Conservation (phyloP, 2,329 filamentous ascomycete genomes). For the Conoideocrella luteorostrata region DNA sequence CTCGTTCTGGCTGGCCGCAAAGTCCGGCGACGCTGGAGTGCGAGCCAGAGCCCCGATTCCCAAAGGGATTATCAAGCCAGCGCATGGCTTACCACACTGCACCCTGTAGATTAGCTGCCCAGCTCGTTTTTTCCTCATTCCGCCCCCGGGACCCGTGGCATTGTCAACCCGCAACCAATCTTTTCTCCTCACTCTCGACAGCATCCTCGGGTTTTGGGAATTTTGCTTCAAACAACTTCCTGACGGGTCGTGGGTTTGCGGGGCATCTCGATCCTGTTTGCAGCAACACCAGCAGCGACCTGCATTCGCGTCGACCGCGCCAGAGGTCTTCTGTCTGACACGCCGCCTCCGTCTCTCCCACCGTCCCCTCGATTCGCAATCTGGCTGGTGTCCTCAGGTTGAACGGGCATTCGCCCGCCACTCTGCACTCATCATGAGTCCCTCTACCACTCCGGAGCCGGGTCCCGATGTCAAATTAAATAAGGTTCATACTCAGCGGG, state of each 20-base stretch:
- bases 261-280: not conserved
- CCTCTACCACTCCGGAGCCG: slow-evolving; percentile 21
- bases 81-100: too few relatives aligned
- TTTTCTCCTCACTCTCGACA: not conserved
- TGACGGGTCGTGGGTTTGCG: not conserved
- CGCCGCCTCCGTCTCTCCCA: slow-evolving; percentile 1
- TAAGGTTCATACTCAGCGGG: slow-evolving; percentile 55
- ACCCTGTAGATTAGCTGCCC: not conserved
- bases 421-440: slow-evolving; percentile 27
- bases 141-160: not conserved
- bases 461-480: slow-evolving; percentile 16
- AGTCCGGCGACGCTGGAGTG: not conserved
- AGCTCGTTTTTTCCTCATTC: not conserved
- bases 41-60: not conserved
- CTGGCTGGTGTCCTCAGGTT: slow-evolving; percentile 31
- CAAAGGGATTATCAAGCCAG: not conserved
- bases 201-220: not conserved
- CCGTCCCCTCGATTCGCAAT: slow-evolving; percentile 15
- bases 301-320: slow-evolving; percentile 8
- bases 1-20: not conserved
- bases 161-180: not conserved
- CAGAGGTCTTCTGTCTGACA: slow-evolving; percentile 1
- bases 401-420: slow-evolving; percentile 34
- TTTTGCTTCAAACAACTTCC: not conserved
- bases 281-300: not conserved